Evolutionary conservation across 208 protist species (phyloP), one percentile per base, ranked within the genome.

Genomic region (Trypanosoma melophagium): DNA sequence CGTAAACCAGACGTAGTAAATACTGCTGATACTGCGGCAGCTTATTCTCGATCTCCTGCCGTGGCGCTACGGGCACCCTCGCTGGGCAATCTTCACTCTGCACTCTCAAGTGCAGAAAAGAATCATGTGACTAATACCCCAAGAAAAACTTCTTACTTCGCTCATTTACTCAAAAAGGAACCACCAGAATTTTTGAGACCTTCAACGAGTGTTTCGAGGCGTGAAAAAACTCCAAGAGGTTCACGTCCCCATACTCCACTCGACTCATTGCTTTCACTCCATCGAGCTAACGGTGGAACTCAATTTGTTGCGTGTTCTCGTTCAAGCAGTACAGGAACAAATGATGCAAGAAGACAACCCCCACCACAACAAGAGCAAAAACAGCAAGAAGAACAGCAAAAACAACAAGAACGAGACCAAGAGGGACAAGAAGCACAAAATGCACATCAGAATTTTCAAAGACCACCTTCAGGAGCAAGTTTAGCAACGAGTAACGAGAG

Each of bases 161-260:
- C 44, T 61, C 53, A 71, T 49, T 62, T 77, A 2, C 72, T 77
- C 25, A 71, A 67, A 52, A 66, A 51, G 57, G 72, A 77, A 2
- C 72, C 72, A 16, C 72, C 72, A 14, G 72, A 71, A 7, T 77
- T 77, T 68, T 49, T 77, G 54, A 66, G 58, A 21, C 56, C 72
- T 7, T 69, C 65, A 28, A 4, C 61, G 25, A 38, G 28, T 2
- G 1, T 8, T 31, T 14, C 41, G 12, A 24, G 22, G 41, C 58
- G 40, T 17, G 51, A 35, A 24, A 17, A 25, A 24, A 52, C 60
- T 2, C 22, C 49, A 28, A n/a, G 25, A 5, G 21, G 1, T 45
- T 3, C 21, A 14, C 22, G n/a, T 25, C 21, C 59, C 16, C 42
- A 45, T 4, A 65, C 38, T 24, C 52, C 35, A 19, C 42, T 55